phyloP scores from a whole-genome alignment of 2,329 filamentous ascomycete species.

The Ceratocystis variospora region DNA sequence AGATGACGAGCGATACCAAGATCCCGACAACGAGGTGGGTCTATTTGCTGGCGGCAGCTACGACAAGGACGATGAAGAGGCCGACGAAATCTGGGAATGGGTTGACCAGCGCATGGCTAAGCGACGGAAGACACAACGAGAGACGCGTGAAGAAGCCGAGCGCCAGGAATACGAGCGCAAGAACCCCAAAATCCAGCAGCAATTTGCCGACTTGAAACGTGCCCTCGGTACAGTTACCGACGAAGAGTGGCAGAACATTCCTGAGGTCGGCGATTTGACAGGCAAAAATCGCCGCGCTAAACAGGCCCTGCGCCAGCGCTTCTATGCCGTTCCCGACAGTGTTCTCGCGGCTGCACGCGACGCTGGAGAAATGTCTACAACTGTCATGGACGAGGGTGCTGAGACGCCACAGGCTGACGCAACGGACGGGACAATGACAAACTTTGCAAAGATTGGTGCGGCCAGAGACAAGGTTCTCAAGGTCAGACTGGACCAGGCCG shows the following conservation, averaged over 20 bases:
- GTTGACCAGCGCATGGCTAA: conserved; percentile 96
- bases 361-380: conserved; percentile 69
- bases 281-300: conserved; percentile 81
- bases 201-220: conserved; percentile 92
- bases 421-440: conserved; percentile 85
- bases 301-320: conserved; percentile 67
- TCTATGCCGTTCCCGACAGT: conserved; percentile 94
- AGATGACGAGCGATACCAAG: conserved; percentile 72
- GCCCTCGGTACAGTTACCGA: conserved; percentile 77
- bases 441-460: conserved; percentile 93
- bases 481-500: conserved; percentile 69
- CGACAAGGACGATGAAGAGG: conserved; percentile 95
- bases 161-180: conserved; percentile 90
- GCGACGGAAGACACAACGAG: conserved; percentile 76
- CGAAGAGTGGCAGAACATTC: conserved; percentile 91
- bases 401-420: conserved; percentile 26
- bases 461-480: conserved; percentile 92
- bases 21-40: conserved; percentile 93
- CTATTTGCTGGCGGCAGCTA: conserved; percentile 92
- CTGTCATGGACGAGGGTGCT: conserved; percentile 60
- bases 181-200: conserved; percentile 95
- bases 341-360: conserved; percentile 79
- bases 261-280: conserved; percentile 91
- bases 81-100: conserved; percentile 86
- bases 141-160: conserved; percentile 85